These are phyloP conservation scores for Chenopodium formosanum DNA, from an alignment of 148 eudicot species.

Conservation along the genomic window DNA sequence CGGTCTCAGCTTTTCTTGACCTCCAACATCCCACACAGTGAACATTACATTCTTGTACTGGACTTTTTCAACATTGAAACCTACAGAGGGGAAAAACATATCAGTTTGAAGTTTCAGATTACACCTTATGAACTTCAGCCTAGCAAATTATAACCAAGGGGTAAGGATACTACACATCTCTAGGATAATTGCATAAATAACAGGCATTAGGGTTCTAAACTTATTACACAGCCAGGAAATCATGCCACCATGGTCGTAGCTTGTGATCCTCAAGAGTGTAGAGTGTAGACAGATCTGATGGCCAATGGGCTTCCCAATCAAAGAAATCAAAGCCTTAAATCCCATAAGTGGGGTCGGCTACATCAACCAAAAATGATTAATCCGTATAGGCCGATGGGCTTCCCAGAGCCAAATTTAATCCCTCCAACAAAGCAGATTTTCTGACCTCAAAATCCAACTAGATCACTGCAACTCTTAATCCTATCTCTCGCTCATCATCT, in stretches of 20 bases:
- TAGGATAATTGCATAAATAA: neutral
- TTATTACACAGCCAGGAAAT: neutral
- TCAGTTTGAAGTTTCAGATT: slow-evolving; percentile 3
- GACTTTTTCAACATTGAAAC: slow-evolving; percentile 99
- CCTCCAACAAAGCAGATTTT: neutral
- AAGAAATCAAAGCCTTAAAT: too few relatives aligned
- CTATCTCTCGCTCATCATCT: neutral
- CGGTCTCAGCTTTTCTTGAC: slow-evolving; percentile 96
- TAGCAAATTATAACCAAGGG: neutral
- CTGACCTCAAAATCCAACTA: neutral
- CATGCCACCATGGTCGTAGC: neutral
- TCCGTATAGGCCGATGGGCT: neutral
- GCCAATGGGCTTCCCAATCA: neutral
- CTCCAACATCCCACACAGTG: slow-evolving; percentile 99
- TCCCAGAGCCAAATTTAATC: neutral
- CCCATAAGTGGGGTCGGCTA: too few relatives aligned
- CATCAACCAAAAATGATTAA: too few relatives aligned
- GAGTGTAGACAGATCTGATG: too few relatives aligned
- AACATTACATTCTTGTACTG: slow-evolving; percentile 97
- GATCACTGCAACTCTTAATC: neutral
- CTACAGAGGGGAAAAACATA: slow-evolving; percentile 35
- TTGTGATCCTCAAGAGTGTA: neutral
- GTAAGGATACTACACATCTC: neutral
- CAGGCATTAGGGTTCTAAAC: neutral
- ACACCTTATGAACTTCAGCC: neutral